Conservation (phyloP, 345 rosid species). For the Salix viminalis region DNA sequence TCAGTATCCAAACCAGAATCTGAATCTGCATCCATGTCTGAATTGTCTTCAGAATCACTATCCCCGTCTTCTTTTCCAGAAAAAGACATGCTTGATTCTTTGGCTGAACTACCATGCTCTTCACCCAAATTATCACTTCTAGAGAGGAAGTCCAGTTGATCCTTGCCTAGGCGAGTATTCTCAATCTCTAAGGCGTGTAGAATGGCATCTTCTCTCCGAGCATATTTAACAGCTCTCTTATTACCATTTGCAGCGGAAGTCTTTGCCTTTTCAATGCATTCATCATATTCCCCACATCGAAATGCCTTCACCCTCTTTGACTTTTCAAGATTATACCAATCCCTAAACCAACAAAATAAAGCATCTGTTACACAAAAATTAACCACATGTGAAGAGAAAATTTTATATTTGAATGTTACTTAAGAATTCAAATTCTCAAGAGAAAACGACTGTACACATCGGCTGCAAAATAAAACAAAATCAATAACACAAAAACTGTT, state of each 20-base stretch:
- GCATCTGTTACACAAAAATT: slow-evolving; percentile 1
- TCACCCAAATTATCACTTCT: slow-evolving; percentile 30
- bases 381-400: background rate
- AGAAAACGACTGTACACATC: background rate
- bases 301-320: slow-evolving; percentile 93
- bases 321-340: slow-evolving; percentile 94
- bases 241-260: slow-evolving; percentile 63
- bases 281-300: slow-evolving; percentile 92
- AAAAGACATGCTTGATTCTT: slow-evolving; percentile 48
- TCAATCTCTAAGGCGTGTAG: slow-evolving; percentile 90
- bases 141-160: slow-evolving; percentile 36
- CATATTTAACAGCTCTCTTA: slow-evolving; percentile 74
- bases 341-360: slow-evolving; percentile 46
- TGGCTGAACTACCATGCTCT: slow-evolving; percentile 35
- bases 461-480: background rate
- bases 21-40: slow-evolving; percentile 13
- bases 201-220: slow-evolving; percentile 93
- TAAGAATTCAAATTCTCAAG: slow-evolving; percentile 5
- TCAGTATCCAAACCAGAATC: slow-evolving; percentile 9
- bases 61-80: slow-evolving; percentile 48
- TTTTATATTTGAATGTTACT: background rate
- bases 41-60: slow-evolving; percentile 37
- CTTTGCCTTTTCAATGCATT: slow-evolving; percentile 80
- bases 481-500: background rate
- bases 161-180: slow-evolving; percentile 59